Percentiles rank a stretch among this genome's conserved stretches.
Conservation (phyloP, 352 stramenopile species). For the Phytophthora melonis region DNA sequence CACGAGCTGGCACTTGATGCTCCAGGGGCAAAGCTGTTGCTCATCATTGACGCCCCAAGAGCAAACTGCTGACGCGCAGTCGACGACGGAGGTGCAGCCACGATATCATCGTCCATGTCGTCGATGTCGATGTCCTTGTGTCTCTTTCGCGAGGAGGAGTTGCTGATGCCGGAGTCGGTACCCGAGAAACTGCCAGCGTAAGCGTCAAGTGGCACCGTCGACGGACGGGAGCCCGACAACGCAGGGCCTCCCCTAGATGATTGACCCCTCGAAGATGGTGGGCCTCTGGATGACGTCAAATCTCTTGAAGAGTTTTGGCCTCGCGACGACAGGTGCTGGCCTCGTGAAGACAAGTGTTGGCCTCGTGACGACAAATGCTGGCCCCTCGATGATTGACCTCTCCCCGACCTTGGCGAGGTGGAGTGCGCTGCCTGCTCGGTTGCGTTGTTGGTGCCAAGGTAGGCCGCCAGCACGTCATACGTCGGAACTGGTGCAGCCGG, state of each 20-base stretch:
- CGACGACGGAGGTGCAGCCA: conserved; percentile 21
- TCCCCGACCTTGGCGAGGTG: conserved; percentile 30
- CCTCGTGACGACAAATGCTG: conserved; percentile 21
- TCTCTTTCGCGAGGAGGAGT: conserved; percentile 37
- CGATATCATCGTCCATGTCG: conserved; percentile 41
- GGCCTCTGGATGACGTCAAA: conserved; percentile 33
- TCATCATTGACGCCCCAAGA: conserved; percentile 27
- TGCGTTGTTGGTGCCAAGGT: conserved; percentile 45
- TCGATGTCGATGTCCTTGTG: conserved; percentile 49
- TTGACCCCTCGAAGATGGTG: conserved; percentile 32
- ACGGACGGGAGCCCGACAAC: conserved; percentile 29
- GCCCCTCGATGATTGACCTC: conserved; percentile 13
- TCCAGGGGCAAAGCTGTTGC: conserved; percentile 19
- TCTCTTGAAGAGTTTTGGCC: conserved; percentile 24
- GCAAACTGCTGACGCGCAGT: conserved; percentile 10
- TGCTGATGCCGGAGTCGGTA: conserved; percentile 23
- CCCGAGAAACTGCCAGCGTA: conserved; percentile 39
- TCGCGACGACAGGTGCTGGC: conserved; percentile 19
- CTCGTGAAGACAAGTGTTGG: conserved; percentile 16
- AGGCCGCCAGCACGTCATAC: conserved; percentile 53
- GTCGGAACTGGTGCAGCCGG: conserved; percentile 33
- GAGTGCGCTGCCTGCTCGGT: conserved; percentile 32
- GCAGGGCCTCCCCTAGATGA: conserved; percentile 28
- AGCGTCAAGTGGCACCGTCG: conserved; percentile 39
- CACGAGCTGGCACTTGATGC: conserved; percentile 28